Conservation (phyloP, 306 rosid species). For the Argentina anserina region DNA sequence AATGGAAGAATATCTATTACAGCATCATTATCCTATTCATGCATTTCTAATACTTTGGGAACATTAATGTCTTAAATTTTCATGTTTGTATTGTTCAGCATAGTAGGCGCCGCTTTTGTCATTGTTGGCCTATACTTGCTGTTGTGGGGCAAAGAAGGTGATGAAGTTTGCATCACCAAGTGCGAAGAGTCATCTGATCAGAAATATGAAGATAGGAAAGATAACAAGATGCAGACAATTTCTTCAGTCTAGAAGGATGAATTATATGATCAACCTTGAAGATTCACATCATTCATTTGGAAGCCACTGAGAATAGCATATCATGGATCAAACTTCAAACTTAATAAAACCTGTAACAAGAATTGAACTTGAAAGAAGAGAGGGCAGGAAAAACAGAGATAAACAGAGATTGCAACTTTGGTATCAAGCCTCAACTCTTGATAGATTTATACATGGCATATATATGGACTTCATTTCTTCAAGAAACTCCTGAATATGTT, state of each 20-base stretch:
- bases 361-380: neutral
- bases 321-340: neutral
- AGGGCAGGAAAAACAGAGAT: neutral
- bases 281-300: neutral
- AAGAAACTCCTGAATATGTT: neutral
- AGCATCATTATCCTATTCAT: neutral
- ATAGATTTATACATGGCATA: too few species aligned
- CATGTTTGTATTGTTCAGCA: constrained; percentile 37
- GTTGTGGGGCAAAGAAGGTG: constrained; percentile 80
- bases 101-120: constrained; percentile 61
- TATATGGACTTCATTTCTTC: neutral
- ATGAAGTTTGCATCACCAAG: constrained; percentile 28
- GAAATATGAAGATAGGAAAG: constrained; percentile 3
- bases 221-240: neutral
- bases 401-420: too few species aligned
- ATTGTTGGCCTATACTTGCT: constrained; percentile 63
- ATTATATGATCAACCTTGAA: constrained; percentile 16
- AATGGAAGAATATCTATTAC: neutral
- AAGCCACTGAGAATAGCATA: neutral
- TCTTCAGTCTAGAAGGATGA: neutral
- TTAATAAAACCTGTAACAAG: neutral
- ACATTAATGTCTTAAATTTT: neutral
- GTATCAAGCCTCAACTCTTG: too few species aligned
- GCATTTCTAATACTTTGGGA: neutral
- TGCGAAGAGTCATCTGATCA: constrained; percentile 20